Percentiles rank a stretch among this genome's conserved stretches.
Evolutionary conservation across 257 asterid species (phyloP).

Genomic region (Euphrasia confusa): DNA sequence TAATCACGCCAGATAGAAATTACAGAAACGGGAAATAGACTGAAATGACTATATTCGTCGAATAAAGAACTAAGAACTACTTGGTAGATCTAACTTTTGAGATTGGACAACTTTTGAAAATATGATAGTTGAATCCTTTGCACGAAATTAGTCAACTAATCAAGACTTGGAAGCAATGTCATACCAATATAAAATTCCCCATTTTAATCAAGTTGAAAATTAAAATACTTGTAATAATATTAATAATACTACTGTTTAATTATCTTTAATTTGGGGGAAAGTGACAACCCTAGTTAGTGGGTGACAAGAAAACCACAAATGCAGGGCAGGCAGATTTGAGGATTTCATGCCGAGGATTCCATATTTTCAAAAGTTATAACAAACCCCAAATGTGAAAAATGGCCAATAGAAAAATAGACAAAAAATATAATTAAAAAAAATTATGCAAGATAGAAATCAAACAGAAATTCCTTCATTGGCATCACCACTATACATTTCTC

Average conservation of each 20-base stretch:
- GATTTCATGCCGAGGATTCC: constrained; percentile 23
- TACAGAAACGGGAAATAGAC: too few relatives aligned
- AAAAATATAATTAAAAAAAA: background rate
- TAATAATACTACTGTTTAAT: background rate
- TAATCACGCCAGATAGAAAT: too few relatives aligned
- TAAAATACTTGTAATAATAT: background rate
- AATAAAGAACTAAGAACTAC: too few relatives aligned
- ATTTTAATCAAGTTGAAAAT: background rate
- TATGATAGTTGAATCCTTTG: too few relatives aligned
- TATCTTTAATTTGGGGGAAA: background rate
- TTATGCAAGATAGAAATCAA: background rate
- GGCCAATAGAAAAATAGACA: background rate
- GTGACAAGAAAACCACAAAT: constrained; percentile 17
- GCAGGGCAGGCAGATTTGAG: constrained; percentile 16
- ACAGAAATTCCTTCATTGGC: constrained; percentile 33
- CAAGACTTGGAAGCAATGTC: too few relatives aligned
- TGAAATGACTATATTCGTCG: too few relatives aligned
- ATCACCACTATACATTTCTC: constrained; percentile 32
- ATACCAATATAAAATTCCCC: too few relatives aligned
- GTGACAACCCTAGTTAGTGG: constrained; percentile 16
- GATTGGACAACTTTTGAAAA: too few relatives aligned
- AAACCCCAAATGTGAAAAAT: background rate
- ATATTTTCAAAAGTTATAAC: background rate
- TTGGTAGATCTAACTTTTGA: too few relatives aligned
- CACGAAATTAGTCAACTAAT: too few relatives aligned